Evolutionary conservation across 1,139 yeast genomes (phyloP).

Genomic region (Hansenula anomala): DNA sequence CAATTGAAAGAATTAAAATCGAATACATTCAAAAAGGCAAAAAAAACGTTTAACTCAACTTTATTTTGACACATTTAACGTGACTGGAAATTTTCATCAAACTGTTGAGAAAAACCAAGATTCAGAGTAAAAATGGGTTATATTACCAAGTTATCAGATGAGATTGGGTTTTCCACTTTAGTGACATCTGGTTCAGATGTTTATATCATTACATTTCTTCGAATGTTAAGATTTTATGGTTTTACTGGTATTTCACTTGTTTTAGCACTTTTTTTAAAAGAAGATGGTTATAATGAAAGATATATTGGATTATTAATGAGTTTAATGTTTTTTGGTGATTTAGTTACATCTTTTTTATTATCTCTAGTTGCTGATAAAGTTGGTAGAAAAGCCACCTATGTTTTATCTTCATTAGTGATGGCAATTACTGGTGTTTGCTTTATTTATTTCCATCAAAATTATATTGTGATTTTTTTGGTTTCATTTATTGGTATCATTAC

Average conservation of each 20-base stretch:
- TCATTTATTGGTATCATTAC: conserved; percentile 69
- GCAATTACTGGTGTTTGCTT: conserved; percentile 60
- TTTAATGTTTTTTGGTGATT: conserved; percentile 73
- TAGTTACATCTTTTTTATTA: conserved; percentile 58
- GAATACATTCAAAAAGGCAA: too few species aligned
- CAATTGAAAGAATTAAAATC: too few species aligned
- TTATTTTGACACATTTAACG: too few species aligned
- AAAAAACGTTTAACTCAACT: too few species aligned
- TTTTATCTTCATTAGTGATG: conserved; percentile 68
- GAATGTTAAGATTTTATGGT: conserved; percentile 1
- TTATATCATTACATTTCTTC: neutral
- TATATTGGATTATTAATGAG: conserved; percentile 78
- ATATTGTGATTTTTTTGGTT: conserved; percentile 49
- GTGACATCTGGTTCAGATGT: neutral
- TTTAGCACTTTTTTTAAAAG: conserved; percentile 56
- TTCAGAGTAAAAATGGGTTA: too few species aligned
- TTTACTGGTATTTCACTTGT: conserved; percentile 43
- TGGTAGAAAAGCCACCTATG: conserved; percentile 65
- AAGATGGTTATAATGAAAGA: conserved; percentile 48
- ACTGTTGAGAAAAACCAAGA: too few species aligned
- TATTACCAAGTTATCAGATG: neutral
- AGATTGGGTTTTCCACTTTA: neutral
- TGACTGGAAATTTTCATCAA: too few species aligned
- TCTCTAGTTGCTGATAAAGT: conserved; percentile 72
- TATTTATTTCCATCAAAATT: conserved; percentile 45